Conservation (phyloP, 805 yeast genomes). For the Teunomyces gatunensis region DNA sequence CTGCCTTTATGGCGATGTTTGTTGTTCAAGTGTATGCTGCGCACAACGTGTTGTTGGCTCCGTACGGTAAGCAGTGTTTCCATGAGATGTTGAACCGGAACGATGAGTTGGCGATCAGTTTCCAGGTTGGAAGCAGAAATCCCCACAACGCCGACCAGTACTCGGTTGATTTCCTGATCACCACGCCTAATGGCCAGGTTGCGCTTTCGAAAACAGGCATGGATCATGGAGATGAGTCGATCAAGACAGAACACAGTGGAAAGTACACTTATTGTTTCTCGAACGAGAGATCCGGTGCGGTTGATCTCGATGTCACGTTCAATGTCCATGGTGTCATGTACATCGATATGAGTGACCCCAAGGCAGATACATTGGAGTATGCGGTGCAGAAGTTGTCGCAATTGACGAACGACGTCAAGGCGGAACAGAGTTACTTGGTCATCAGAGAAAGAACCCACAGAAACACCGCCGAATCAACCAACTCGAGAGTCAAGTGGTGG, state of each 20-base stretch:
- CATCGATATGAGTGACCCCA: conserved; percentile 74
- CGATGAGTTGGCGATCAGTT: conserved; percentile 83
- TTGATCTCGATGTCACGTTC: conserved; percentile 88
- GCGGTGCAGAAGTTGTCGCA: conserved; percentile 75
- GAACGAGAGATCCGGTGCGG: conserved; percentile 70
- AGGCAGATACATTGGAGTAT: conserved; percentile 75
- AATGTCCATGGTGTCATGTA: conserved; percentile 92
- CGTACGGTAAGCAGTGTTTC: conserved; percentile 85
- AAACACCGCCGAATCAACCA: conserved; percentile 97
- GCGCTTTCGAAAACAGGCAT: conserved; percentile 50
- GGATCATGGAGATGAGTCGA: conserved; percentile 77
- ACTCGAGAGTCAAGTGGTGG: conserved; percentile 98
- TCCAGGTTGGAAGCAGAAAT: conserved; percentile 92
- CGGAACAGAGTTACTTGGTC: conserved; percentile 89
- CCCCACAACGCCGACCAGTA: conserved; percentile 65
- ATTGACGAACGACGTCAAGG: conserved; percentile 80
- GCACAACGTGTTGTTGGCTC: conserved; percentile 79
- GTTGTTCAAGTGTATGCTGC: conserved; percentile 34
- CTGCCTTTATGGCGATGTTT: conserved; percentile 3
- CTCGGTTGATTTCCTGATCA: conserved; percentile 57
- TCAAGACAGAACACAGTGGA: conserved; percentile 66
- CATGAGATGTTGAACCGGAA: conserved; percentile 77
- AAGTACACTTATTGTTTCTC: conserved; percentile 87
- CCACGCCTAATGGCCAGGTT: conserved; percentile 45
- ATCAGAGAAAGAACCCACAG: conserved; percentile 97